Evolutionary conservation across 1,139 yeast genomes (phyloP).

Genomic region (Arxiozyma bovina): DNA sequence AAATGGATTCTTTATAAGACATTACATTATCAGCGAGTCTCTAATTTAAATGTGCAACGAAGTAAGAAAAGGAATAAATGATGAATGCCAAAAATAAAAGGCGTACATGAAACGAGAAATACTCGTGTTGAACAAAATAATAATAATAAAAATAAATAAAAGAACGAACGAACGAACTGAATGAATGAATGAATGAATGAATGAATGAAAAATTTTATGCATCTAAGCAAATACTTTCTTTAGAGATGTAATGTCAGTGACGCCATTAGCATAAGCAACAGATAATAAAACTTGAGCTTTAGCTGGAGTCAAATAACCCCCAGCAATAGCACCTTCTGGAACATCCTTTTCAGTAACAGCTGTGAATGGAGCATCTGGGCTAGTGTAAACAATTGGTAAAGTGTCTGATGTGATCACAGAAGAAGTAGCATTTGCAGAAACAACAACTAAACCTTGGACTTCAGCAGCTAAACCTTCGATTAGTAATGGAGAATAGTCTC

Average conservation of each 20-base stretch:
- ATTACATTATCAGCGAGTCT: not conserved
- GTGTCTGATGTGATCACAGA: slow-evolving; percentile 11
- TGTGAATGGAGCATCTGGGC: slow-evolving; percentile 12
- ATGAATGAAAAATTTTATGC: not conserved
- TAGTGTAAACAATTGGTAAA: slow-evolving; percentile 24
- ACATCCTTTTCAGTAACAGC: slow-evolving; percentile 17
- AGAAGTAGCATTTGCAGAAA: slow-evolving; percentile 19
- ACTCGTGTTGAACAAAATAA: not conserved
- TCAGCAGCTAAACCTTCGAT: slow-evolving; percentile 14
- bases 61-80: not conserved
- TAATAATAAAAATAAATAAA: not conserved
- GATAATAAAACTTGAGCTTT: slow-evolving; percentile 27
- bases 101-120: not conserved
- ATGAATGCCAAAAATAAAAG: not conserved
- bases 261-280: slow-evolving; percentile 25
- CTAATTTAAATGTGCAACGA: not conserved
- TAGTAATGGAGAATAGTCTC: slow-evolving; percentile 17
- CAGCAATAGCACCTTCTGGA: slow-evolving; percentile 23
- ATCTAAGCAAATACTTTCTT: slow-evolving; percentile 14
- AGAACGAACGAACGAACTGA: not conserved
- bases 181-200: not conserved
- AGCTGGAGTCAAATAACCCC: slow-evolving; percentile 27
- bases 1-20: not conserved
- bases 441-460: slow-evolving; percentile 24
- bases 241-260: slow-evolving; percentile 14